Evolutionary conservation across 2,329 filamentous ascomycete species (phyloP).

Genomic region (Nothopassalora personata): DNA sequence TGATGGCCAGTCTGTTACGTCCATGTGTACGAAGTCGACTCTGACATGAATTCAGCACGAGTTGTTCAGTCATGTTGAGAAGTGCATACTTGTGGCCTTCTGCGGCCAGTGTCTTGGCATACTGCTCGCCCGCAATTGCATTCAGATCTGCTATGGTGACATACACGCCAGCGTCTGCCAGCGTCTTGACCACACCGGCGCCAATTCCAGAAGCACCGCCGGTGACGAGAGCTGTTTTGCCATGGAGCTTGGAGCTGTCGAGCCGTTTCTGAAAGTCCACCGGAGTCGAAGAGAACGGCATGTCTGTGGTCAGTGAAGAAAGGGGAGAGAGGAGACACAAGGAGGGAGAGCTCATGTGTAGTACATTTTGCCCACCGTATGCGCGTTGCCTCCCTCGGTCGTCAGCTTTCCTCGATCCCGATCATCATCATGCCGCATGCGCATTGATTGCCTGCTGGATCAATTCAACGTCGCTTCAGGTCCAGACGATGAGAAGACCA

Average conservation of each 20-base stretch:
- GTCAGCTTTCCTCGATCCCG: no score
- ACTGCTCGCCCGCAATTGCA: not conserved
- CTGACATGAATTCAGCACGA: not conserved
- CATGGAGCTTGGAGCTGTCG: not conserved
- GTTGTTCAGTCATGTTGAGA: not conserved
- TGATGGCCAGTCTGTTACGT: conserved; percentile 27
- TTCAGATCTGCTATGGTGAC: conserved; percentile 6
- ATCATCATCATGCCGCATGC: no score
- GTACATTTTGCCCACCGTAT: not conserved
- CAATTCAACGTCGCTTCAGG: no score
- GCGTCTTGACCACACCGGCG: conserved; percentile 2
- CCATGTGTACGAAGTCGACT: conserved; percentile 26
- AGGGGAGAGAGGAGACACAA: not conserved
- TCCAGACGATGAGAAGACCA: no score
- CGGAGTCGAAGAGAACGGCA: not conserved
- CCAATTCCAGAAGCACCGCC: conserved; percentile 6
- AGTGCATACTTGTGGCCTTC: not conserved
- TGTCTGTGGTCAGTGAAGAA: not conserved
- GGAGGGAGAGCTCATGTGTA: no score
- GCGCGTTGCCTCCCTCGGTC: no score
- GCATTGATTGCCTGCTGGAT: no score
- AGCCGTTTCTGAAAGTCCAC: not conserved
- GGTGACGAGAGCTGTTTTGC: conserved; percentile 4
- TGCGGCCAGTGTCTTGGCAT: not conserved
- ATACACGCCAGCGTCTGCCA: conserved; percentile 1